A percentile compares a stretch with the other conserved stretches of the same genome.
These are phyloP conservation scores for Microsporum ferrugineum DNA, from an alignment of 2,329 filamentous ascomycete genomes.

Conservation along the genomic window DNA sequence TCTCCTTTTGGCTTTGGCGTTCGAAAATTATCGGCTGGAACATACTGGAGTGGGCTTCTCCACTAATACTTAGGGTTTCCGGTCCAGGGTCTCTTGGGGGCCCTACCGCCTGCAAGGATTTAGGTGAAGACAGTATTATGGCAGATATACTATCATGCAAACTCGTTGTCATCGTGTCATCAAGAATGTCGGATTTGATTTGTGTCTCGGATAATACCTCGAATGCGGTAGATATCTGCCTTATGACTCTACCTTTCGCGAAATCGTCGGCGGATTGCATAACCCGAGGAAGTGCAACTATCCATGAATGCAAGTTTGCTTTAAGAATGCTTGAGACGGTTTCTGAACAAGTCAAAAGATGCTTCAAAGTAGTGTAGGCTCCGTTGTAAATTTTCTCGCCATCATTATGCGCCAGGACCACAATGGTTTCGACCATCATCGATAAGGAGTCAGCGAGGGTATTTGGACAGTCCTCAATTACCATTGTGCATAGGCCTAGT, in stretches of 20 bases:
- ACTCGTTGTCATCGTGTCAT: slow-evolving; percentile 54
- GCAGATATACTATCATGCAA: slow-evolving; percentile 61
- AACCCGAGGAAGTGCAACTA: slow-evolving; percentile 63
- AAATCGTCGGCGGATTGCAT: slow-evolving; percentile 77
- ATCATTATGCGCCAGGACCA: slow-evolving; percentile 52
- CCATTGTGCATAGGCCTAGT: slow-evolving; percentile 56
- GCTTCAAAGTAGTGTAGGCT: slow-evolving; percentile 39
- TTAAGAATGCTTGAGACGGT: slow-evolving; percentile 54
- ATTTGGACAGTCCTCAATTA: slow-evolving; percentile 67
- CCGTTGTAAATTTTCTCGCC: slow-evolving; percentile 30
- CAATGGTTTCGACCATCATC: slow-evolving; percentile 69
- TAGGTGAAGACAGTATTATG: slow-evolving; percentile 31
- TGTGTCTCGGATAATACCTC: slow-evolving; percentile 53
- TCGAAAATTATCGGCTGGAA: slow-evolving; percentile 54
- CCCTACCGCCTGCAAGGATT: slow-evolving; percentile 21
- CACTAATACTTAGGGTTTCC: slow-evolving; percentile 21
- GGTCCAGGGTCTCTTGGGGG: slow-evolving; percentile 15
- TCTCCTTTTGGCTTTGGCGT: slow-evolving; percentile 55
- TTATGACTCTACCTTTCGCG: slow-evolving; percentile 60
- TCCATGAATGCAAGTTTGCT: slow-evolving; percentile 66
- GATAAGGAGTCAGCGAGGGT: slow-evolving; percentile 58
- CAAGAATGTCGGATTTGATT: slow-evolving; percentile 54
- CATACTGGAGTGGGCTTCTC: slow-evolving; percentile 17
- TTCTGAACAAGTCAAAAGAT: slow-evolving; percentile 52
- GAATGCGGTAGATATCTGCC: slow-evolving; percentile 64